Conservation (phyloP, 306 rosid species). For the Pyrus betulifolia region DNA sequence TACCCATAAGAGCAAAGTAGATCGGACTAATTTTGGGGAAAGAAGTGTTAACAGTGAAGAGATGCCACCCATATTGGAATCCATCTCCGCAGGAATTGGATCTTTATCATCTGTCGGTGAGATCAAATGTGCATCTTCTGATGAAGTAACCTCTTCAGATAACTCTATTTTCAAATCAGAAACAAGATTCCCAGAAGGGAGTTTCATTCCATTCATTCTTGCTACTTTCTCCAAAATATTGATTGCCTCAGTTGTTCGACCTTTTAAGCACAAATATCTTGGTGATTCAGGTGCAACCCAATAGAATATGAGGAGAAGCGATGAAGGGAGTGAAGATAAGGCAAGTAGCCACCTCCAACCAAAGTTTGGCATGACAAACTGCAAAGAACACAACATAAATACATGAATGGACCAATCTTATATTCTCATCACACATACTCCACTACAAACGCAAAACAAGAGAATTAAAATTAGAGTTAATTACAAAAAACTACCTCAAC, state of each 20-base stretch:
- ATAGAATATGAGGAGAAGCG: slow-evolving; percentile 79
- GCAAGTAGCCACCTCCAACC: slow-evolving; percentile 99
- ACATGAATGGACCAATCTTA: slow-evolving; percentile 5
- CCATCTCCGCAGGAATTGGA: slow-evolving; percentile 22
- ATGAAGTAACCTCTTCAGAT: slow-evolving; percentile 24
- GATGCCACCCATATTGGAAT: slow-evolving; percentile 34
- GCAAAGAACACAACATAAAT: slow-evolving; percentile 28
- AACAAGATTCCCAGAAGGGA: slow-evolving; percentile 68
- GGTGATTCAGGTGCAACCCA: slow-evolving; percentile 84
- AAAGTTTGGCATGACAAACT: slow-evolving; percentile 84
- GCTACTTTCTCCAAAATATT: slow-evolving; percentile 79
- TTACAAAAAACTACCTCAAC: too few relatives aligned
- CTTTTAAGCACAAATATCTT: slow-evolving; percentile 69
- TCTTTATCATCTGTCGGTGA: slow-evolving; percentile 33
- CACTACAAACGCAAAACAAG: not conserved
- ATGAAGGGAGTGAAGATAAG: slow-evolving; percentile 73
- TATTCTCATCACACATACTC: not conserved
- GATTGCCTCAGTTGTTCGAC: slow-evolving; percentile 64
- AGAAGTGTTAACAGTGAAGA: slow-evolving; percentile 64
- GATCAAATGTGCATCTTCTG: slow-evolving; percentile 56
- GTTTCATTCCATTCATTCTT: slow-evolving; percentile 58
- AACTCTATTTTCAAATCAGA: slow-evolving; percentile 55
- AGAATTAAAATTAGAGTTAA: not conserved
- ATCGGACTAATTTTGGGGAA: slow-evolving; percentile 58
- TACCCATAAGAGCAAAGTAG: slow-evolving; percentile 84